Evolutionary conservation across 495 filamentous ascomycete species (phyloP).

Genomic region (Daldinia loculata): DNA sequence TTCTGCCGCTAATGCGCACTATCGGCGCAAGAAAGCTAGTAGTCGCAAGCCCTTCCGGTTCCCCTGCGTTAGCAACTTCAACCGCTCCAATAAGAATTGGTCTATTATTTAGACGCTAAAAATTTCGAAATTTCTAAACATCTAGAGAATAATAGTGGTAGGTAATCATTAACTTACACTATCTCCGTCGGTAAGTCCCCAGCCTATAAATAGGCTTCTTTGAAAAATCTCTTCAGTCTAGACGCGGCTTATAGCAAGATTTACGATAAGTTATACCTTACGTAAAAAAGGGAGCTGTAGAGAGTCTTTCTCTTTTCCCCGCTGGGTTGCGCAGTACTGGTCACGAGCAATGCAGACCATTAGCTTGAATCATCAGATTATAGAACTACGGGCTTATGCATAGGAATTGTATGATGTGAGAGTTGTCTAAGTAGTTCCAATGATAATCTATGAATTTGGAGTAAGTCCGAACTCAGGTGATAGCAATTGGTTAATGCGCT

Average conservation of each 20-base stretch:
- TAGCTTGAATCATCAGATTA: background rate
- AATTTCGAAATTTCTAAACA: background rate
- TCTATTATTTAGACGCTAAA: background rate
- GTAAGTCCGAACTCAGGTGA: slow-evolving; percentile 7
- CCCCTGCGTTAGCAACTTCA: slow-evolving; percentile 7
- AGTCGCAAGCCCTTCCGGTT: background rate
- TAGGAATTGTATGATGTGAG: background rate
- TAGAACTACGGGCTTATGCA: slow-evolving; percentile 7
- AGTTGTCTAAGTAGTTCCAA: slow-evolving; percentile 1
- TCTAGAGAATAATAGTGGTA: background rate
- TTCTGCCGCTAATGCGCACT: slow-evolving; percentile 21
- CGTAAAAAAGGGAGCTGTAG: background rate
- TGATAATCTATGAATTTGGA: background rate
- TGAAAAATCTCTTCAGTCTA: background rate
- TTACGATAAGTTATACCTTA: background rate
- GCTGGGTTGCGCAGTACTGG: background rate
- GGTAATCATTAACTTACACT: background rate
- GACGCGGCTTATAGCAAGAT: background rate
- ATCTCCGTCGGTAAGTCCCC: background rate
- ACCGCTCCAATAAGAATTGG: background rate
- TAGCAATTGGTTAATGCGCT: slow-evolving; percentile 3
- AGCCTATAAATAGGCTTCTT: background rate
- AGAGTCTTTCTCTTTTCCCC: background rate
- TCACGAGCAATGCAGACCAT: background rate
- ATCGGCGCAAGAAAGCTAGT: slow-evolving; percentile 8